Evolutionary conservation across 495 filamentous ascomycete genomes (phyloP).

Genomic region (Letharia columbiana): DNA sequence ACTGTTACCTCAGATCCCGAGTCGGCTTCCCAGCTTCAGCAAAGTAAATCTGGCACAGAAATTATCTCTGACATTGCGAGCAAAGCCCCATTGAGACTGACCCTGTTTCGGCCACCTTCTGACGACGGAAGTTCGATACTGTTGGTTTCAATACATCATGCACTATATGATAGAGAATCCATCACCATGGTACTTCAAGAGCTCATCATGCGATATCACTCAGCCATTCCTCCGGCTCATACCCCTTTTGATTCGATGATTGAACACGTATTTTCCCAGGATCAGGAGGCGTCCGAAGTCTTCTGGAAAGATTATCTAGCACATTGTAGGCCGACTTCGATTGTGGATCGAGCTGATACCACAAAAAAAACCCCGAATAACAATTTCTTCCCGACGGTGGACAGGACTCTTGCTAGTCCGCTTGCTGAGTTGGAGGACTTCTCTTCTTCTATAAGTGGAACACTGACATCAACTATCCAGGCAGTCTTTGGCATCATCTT

Average conservation of each 20-base stretch:
- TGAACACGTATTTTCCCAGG: constrained; percentile 38
- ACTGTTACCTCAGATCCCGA: constrained; percentile 14
- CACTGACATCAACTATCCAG: constrained; percentile 34
- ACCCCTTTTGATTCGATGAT: constrained; percentile 34
- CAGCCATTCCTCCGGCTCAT: constrained; percentile 18
- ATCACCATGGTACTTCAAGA: constrained; percentile 55
- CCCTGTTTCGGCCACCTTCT: constrained; percentile 17
- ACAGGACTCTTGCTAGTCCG: constrained; percentile 11
- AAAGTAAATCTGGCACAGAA: constrained; percentile 21
- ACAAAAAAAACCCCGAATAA: neutral
- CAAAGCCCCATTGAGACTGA: constrained; percentile 28
- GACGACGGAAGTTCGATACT: constrained; percentile 21
- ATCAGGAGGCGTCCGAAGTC: constrained; percentile 41
- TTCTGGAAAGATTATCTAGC: constrained; percentile 62
- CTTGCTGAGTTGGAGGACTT: constrained; percentile 29
- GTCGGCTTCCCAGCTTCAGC: constrained; percentile 7
- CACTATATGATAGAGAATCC: constrained; percentile 80
- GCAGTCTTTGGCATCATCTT: constrained; percentile 39
- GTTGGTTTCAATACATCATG: constrained; percentile 48
- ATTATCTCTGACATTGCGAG: constrained; percentile 27
- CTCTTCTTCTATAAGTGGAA: constrained; percentile 29
- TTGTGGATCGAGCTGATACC: constrained; percentile 2
- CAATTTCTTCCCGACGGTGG: neutral
- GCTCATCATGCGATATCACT: constrained; percentile 38
- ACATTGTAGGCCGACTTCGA: constrained; percentile 28